Base-by-base conservation (phyloP, 2,329 filamentous ascomycete species). In the Chlorencoelia australis region DNA sequence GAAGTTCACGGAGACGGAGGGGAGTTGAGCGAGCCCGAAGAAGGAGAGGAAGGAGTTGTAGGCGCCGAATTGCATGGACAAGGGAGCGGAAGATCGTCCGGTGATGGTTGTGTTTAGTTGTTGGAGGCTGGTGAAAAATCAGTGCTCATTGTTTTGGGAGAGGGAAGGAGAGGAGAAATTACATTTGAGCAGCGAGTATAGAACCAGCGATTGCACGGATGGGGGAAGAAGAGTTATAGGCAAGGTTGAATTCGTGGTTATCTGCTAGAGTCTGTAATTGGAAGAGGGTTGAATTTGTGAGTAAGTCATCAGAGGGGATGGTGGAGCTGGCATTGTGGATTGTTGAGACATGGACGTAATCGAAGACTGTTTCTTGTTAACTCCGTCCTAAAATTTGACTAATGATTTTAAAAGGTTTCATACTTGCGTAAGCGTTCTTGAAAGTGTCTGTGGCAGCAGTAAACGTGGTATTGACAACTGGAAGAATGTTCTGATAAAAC, bases 171-270 rank as follows among this genome's bases (percentile, higher is more conserved):
- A 5, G n/a, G 19, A 11, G 6, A 10, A 33, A 34, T 43, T 39
- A 50, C 46, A 77, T 59, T 55, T 75, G 66, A 28, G 65, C 70
- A 2, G 70, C 73, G 3, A 79, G 64, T 16, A 74, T 70, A 39
- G 67, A 60, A 43, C 73, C 75, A 3, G 68, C 65, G 45, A 79
- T 67, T 48, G 74, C 69, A 35, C 73, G 70, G 47, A 71, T 65
- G 29, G 70, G 64, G 51, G 88, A 83, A 61, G 76, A 81, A 45
- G 65, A 61, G 63, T 93, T 89, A 72, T 81, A 93, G 35, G 84
- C 84, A 10, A 91, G 75, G 52, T 79, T 80, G 67, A 73, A 94
- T 59, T 95, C 82, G 59, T 91, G 83, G 40, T 66, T 64, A 56
- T 88, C 77, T 48, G 88, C 87, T 20, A 91, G 74, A n/a, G 71